A percentile compares a stretch with the other conserved stretches of the same genome.
Evolutionary conservation across 768 basidiomycete genomes (phyloP).

Genomic region (Termitomyces sp.): DNA sequence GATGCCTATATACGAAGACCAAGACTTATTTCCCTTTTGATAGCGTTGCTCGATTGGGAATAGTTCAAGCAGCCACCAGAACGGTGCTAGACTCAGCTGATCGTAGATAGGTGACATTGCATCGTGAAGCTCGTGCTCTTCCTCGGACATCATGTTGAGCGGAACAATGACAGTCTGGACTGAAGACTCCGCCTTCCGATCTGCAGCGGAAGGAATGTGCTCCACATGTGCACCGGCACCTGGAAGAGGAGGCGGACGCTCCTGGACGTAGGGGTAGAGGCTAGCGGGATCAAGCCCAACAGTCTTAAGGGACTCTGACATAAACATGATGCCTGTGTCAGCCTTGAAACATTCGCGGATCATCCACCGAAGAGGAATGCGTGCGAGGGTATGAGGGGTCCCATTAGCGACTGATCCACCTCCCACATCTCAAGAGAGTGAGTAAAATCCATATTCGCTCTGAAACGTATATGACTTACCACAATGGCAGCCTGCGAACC

Average conservation of each 20-base stretch:
- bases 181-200: background rate
- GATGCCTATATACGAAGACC: slow-evolving; percentile 23
- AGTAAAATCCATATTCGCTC: background rate
- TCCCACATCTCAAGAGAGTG: slow-evolving; percentile 41
- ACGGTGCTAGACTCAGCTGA: slow-evolving; percentile 35
- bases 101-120: slow-evolving; percentile 48
- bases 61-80: slow-evolving; percentile 66
- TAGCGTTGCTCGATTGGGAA: slow-evolving; percentile 35
- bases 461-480: slow-evolving; percentile 18
- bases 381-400: slow-evolving; percentile 39
- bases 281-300: slow-evolving; percentile 39
- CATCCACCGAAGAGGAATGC: slow-evolving; percentile 65
- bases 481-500: slow-evolving; percentile 45
- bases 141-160: slow-evolving; percentile 29
- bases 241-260: slow-evolving; percentile 28
- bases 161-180: too few species aligned
- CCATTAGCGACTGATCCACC: slow-evolving; percentile 47
- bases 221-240: slow-evolving; percentile 18
- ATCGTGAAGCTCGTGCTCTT: slow-evolving; percentile 52
- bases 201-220: slow-evolving; percentile 10
- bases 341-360: slow-evolving; percentile 61
- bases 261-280: slow-evolving; percentile 32
- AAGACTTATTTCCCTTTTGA: slow-evolving; percentile 30
- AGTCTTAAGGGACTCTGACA: slow-evolving; percentile 35
- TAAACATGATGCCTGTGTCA: slow-evolving; percentile 58